Evolutionary conservation across 2,329 filamentous ascomycete species (phyloP).

Genomic region (Cladosporium halotolerans): DNA sequence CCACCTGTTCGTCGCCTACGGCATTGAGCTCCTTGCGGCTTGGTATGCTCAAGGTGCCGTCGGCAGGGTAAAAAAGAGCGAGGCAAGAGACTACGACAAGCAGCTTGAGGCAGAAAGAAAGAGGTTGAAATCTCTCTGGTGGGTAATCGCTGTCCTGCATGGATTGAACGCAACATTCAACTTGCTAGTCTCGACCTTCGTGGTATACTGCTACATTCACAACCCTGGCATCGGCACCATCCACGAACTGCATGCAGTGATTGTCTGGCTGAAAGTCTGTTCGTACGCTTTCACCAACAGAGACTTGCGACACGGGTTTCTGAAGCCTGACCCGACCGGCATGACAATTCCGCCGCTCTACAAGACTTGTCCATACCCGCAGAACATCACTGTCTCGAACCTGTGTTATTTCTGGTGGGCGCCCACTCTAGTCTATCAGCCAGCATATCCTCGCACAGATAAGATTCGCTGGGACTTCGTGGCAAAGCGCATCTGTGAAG

Average conservation of each 20-base stretch:
- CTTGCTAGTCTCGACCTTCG: slow-evolving; percentile 70
- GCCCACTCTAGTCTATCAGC: slow-evolving; percentile 92
- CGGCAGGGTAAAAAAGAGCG: slow-evolving; percentile 46
- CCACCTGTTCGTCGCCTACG: slow-evolving; percentile 82
- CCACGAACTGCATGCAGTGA: slow-evolving; percentile 83
- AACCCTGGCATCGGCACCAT: slow-evolving; percentile 91
- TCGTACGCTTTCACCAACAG: slow-evolving; percentile 97
- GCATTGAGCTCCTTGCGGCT: slow-evolving; percentile 80
- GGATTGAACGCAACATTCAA: slow-evolving; percentile 76
- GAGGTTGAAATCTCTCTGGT: slow-evolving; percentile 50
- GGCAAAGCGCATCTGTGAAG: slow-evolving; percentile 71
- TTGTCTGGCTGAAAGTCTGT: slow-evolving; percentile 92
- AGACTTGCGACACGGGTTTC: slow-evolving; percentile 82
- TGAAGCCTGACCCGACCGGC: slow-evolving; percentile 62
- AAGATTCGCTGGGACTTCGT: slow-evolving; percentile 85
- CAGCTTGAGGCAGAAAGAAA: slow-evolving; percentile 44
- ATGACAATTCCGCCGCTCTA: slow-evolving; percentile 76
- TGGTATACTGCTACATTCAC: slow-evolving; percentile 86
- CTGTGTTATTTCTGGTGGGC: slow-evolving; percentile 97
- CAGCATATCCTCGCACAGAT: slow-evolving; percentile 81
- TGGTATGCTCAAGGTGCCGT: slow-evolving; percentile 66
- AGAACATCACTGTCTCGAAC: slow-evolving; percentile 83
- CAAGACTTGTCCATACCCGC: slow-evolving; percentile 74
- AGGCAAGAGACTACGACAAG: slow-evolving; percentile 48
- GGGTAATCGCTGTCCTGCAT: slow-evolving; percentile 71